These are phyloP conservation scores for Benincasa hispida DNA, from an alignment of 306 rosid genomes.

Conservation along the genomic window DNA sequence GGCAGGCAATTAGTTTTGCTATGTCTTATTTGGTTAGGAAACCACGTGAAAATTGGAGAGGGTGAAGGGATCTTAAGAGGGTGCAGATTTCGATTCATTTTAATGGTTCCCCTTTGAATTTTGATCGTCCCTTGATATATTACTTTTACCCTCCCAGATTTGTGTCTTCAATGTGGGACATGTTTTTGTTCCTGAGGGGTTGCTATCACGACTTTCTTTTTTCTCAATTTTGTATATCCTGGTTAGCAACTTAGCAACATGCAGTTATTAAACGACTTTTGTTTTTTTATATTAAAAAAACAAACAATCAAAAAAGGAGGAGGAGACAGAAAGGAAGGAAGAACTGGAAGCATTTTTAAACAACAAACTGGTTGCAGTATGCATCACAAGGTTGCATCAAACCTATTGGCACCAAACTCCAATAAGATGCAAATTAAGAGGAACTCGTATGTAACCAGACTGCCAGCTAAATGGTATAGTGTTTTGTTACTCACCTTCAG, in stretches of 20 bases:
- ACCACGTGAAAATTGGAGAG: no score
- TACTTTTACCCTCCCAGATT: not conserved
- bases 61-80: no score
- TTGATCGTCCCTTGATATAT: not conserved
- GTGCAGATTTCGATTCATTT: not conserved
- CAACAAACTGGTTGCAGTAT: not conserved
- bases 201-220: not conserved
- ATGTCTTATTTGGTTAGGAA: no score
- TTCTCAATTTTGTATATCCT: not conserved
- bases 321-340: not conserved
- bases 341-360: not conserved
- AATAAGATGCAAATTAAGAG: not conserved
- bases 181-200: not conserved
- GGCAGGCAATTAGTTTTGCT: no score
- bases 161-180: not conserved
- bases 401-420: not conserved
- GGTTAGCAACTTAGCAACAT: not conserved
- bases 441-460: conserved; percentile 8
- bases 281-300: no score
- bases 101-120: not conserved
- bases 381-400: not conserved
- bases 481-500: conserved; percentile 35
- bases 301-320: no score
- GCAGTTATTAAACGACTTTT: not conserved
- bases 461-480: not conserved